Evolutionary conservation across 371 early-diverging fungal genomes (phyloP), one percentile per base, ranked within the genome.

Genomic region (Blyttiomyces sp.): DNA sequence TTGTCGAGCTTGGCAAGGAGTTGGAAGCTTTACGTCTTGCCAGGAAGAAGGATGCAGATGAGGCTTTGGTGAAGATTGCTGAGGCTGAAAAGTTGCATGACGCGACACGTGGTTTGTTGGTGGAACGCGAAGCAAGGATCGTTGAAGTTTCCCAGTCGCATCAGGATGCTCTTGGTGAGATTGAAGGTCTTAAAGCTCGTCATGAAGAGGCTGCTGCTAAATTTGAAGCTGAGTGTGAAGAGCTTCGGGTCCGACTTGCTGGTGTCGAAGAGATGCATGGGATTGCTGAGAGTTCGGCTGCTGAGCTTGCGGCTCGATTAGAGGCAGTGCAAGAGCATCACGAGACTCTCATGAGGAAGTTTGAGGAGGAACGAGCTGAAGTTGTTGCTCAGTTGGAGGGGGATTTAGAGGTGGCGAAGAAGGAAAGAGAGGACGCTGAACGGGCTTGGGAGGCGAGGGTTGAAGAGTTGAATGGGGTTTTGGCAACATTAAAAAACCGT

Each of bases 1-100:
- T 63, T 39, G 64, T 48, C 21, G 23, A 32, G 27, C 34, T 62
- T 23, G 19, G 5, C 1, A 21, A 49, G 43, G 31, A 46, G 21
- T 30, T 54, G 43, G 45, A 43, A 30, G 30, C 34, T 13, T 16
- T 54, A 13, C 39, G 39, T 11, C n/a, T 17, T 4, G 43, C 42
- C 4, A 11, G 11, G 16, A 9, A 27, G 7, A 32, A 21, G 9
- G 50, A 13, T 16, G 50, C 21, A 11, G 28, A 7, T 30, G 50
- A 7, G 50, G 7, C 7, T 7, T 19, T 9, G 13, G 46, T 7
- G 13, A 7, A 45, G 46, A 16, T 45, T 9, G 7, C 9, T 7
- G 13, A 7, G 21, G 13, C 24, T 24, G 46, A 13, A 24, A 21
- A 21, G 9, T 16, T 9, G 7, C 46, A 21, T 24, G 46, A 9